Base-by-base conservation (phyloP, 306 rosid genomes). In the Medicago lupulina region DNA sequence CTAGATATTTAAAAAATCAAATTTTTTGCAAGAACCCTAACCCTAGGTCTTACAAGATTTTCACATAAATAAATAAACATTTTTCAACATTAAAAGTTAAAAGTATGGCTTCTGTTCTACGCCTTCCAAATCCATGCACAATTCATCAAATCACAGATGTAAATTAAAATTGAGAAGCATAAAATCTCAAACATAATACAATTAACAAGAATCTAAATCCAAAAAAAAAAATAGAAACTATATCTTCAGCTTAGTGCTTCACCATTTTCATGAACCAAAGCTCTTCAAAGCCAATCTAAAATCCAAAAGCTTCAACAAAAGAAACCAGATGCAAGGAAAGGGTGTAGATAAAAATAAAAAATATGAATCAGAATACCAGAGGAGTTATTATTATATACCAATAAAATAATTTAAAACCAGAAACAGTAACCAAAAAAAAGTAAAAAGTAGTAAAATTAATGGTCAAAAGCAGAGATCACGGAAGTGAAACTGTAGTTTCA, bases 1-100 rank as follows among this genome's bases (percentile, higher is more conserved):
- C 17, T 0, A 58, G 11, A 47, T 13, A 57, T 72, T 58, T 10
- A 13, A 63, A 57, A 66, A 78, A 31, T 0, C 6, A 25, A 63
- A 65, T 6, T 31, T 31, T 60, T 61, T 51, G 65, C 81, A 80
- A 74, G 86, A 88, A 83, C 91, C 93, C 96, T 91, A 89, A 85
- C 92, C 96, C 96, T 86, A 90, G 78, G 65, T 40, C 64, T 7
- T 13, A 49, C 70, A 72, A 23, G 9, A 1, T 46, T 54, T 28
- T 23, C 9, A 18, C 4, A 79, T 50, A 49, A 14, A 49, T 8
- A 7, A 64, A 58, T 1, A 16, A 8, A 28, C 28, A 28, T 28
- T 63, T n/a, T 69, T 3, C 16, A 17, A 11, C 57, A n/a, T 11
- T 4, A 16, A 60, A 40, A 44, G 16, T 43, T 46, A 13, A 34